These are phyloP conservation scores for Apiotrichum porosum DNA, from an alignment of 1,284 basidiomycete species.

Conservation along the genomic window DNA sequence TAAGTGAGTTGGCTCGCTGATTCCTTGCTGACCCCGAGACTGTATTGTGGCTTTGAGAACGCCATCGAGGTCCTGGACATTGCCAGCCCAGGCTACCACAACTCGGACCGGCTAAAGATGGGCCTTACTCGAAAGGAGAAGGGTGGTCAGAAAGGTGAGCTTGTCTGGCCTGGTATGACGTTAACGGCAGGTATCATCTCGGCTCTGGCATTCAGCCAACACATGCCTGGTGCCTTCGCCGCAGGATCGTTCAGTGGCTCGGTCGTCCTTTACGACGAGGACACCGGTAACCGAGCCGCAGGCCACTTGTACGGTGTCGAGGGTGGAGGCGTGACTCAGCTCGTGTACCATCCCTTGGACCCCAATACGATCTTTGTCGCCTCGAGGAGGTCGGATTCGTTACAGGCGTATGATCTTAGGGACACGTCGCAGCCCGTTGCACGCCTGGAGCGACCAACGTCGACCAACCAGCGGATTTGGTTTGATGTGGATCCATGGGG, in stretches of 20 bases:
- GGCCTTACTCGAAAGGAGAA: conserved; percentile 70
- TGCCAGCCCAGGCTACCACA: conserved; percentile 36
- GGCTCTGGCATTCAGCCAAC: conserved; percentile 67
- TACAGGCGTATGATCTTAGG: conserved; percentile 74
- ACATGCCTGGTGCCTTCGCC: conserved; percentile 65
- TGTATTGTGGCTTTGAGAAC: conserved; percentile 85
- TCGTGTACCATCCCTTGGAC: conserved; percentile 69
- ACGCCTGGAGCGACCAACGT: conserved; percentile 25
- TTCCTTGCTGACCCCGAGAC: conserved; percentile 48
- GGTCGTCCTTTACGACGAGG: conserved; percentile 69
- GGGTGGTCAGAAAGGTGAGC: conserved; percentile 73
- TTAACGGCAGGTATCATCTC: conserved; percentile 69
- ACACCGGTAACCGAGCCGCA: conserved; percentile 53
- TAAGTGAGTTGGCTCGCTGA: conserved; percentile 54
- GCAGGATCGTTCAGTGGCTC: conserved; percentile 60
- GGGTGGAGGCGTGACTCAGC: conserved; percentile 66
- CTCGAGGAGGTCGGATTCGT: conserved; percentile 60
- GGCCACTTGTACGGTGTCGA: conserved; percentile 61
- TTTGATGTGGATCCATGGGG: conserved; percentile 76
- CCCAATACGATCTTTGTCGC: conserved; percentile 72
- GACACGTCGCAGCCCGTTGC: conserved; percentile 51
- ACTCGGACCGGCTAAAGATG: conserved; percentile 62
- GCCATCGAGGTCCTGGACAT: conserved; percentile 86
- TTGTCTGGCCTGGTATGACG: neutral
- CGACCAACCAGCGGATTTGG: conserved; percentile 68